phyloP scores from a whole-genome alignment of 2,329 filamentous ascomycete genomes.

The Rachicladosporium sp. region DNA sequence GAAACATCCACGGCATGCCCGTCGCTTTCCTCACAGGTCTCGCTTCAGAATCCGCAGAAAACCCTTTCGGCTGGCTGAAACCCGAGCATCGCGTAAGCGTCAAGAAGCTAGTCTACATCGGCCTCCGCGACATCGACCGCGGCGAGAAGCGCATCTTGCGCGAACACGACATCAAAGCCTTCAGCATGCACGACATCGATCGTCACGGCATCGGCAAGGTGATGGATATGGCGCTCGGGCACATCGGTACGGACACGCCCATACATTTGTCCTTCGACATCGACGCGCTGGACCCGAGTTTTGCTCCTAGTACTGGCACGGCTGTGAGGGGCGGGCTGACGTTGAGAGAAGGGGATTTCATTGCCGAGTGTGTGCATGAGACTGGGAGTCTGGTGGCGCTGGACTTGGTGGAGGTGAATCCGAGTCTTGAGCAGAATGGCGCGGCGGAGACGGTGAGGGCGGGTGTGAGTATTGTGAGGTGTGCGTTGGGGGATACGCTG shows the following conservation, averaged over 20 bases:
- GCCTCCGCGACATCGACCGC: constrained; percentile 81
- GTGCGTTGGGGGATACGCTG: constrained; percentile 82
- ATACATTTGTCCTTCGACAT: constrained; percentile 97
- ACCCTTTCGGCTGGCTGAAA: constrained; percentile 82
- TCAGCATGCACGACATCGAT: constrained; percentile 98
- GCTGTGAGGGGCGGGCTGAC: constrained; percentile 89
- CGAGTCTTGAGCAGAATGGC: constrained; percentile 41
- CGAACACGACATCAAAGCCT: constrained; percentile 85
- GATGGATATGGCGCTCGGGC: constrained; percentile 95
- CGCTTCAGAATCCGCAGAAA: constrained; percentile 53
- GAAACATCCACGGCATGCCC: constrained; percentile 97
- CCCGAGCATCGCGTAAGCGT: constrained; percentile 58
- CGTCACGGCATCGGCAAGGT: constrained; percentile 86
- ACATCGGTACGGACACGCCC: constrained; percentile 87
- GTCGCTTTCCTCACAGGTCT: constrained; percentile 83
- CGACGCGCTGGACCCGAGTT: constrained; percentile 89
- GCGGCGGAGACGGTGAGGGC: constrained; percentile 79
- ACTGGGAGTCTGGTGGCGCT: constrained; percentile 46
- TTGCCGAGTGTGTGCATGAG: constrained; percentile 57
- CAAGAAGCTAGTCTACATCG: constrained; percentile 93
- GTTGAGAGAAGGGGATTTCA: constrained; percentile 89
- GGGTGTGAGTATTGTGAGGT: constrained; percentile 81
- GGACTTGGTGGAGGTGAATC: constrained; percentile 44
- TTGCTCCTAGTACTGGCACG: constrained; percentile 91
- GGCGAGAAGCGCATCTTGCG: constrained; percentile 85